Evolutionary conservation across 23 red algal species (phyloP), one percentile per base, ranked within the genome.

Genomic region (Cyanidioschyzon merolae): DNA sequence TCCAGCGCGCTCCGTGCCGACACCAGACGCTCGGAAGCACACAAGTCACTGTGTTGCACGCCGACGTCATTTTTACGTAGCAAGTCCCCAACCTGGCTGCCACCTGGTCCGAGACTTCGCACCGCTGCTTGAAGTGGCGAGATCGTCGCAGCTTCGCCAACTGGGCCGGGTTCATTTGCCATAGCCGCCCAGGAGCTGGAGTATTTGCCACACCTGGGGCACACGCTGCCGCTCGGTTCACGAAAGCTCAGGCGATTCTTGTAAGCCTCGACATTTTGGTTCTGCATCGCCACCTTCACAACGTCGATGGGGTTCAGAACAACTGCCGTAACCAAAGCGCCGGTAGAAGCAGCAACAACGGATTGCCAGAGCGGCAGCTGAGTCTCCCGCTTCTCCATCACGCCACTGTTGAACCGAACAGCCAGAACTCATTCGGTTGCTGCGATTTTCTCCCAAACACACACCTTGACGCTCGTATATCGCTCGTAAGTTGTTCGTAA

Each of bases 231-330:
- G 24, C 68, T 24, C 68, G 7, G 3, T 15, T 1, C 12, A 1
- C 2, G 68, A 7, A 0, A 3, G 17, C 1, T 75, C 51, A 38
- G 39, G 36, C 32, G 51, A 0, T 39, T 15, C 2, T 50, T 59
- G 17, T 63, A 34, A 57, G 36, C 0, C 0, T 25, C 54, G 21
- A 16, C 29, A 50, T 32, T 12, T 80, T 96, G 92, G 74, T 83
- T 76, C 80, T 98, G 94, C 25, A 98, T 80, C 0, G 84, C 79
- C 21, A 87, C 82, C 51, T 91, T 91, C 21, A 98, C 79, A 37
- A 98, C 94, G 58, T 98, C 94, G 32, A 98, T 75, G 36, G 94
- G 94, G 40, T 88, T 98, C 40, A 92, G 84, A 36, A 91, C 80
- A 16, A 90, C 71, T 39, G 88, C 86, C 7, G 90, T 90, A 26